Conservation (phyloP, 148 eudicot genomes). For the Amaranthus palmeri region DNA sequence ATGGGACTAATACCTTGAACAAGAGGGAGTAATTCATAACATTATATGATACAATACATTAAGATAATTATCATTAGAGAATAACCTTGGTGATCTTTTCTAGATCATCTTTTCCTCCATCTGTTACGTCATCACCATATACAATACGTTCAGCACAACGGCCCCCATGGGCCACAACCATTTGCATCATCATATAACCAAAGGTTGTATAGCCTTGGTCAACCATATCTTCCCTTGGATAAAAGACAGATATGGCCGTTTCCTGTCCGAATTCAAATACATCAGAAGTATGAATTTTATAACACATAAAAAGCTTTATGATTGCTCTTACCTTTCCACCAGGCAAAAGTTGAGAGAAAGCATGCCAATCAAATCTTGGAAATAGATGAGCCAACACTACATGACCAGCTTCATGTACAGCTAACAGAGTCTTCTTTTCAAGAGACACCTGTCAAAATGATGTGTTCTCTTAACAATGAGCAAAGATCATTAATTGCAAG, state of each 20-base stretch:
- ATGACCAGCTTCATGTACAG: constrained; percentile 98
- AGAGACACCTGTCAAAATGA: constrained; percentile 47
- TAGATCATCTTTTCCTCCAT: constrained; percentile 84
- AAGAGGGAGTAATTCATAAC: neutral
- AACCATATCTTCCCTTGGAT: constrained; percentile 85
- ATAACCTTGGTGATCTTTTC: constrained; percentile 77
- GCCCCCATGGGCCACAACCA: constrained; percentile 96
- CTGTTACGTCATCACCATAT: constrained; percentile 83
- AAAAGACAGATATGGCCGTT: constrained; percentile 89
- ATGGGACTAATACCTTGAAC: too few species aligned
- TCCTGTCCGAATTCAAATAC: constrained; percentile 45
- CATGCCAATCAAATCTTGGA: constrained; percentile 96
- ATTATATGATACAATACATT: neutral
- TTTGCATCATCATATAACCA: constrained; percentile 98
- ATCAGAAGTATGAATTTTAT: neutral
- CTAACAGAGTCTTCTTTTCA: constrained; percentile 77
- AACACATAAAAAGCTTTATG: neutral
- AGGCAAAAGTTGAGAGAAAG: constrained; percentile 93
- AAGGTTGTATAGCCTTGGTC: constrained; percentile 79
- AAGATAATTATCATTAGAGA: neutral
- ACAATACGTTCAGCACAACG: constrained; percentile 86
- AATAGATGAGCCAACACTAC: constrained; percentile 84
- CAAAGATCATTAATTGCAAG: neutral
- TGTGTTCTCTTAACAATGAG: neutral
- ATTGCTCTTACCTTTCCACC: constrained; percentile 72